A percentile compares a stretch with the other conserved stretches of the same genome.
Evolutionary conservation across 805 yeast species (phyloP).

Genomic region (Yamadazyma philogaea): DNA sequence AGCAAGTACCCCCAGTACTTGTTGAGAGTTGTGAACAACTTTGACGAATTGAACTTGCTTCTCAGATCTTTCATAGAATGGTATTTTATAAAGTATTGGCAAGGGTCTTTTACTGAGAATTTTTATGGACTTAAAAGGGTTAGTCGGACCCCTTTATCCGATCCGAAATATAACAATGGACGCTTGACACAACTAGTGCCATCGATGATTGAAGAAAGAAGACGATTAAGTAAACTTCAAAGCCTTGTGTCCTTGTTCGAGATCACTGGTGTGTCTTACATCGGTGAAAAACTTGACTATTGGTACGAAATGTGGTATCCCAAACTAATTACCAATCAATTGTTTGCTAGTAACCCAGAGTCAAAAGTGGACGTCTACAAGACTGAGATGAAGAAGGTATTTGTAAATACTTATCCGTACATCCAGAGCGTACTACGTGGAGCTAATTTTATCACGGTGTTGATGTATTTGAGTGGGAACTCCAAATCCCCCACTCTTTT

Average conservation of each 20-base stretch:
- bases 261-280: slow-evolving; percentile 63
- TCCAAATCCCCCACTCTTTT: slow-evolving; percentile 61
- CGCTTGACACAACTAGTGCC: slow-evolving; percentile 38
- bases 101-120: slow-evolving; percentile 84
- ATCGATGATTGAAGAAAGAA: slow-evolving; percentile 46
- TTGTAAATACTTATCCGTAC: slow-evolving; percentile 62
- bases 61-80: slow-evolving; percentile 67
- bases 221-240: slow-evolving; percentile 54
- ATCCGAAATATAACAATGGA: slow-evolving; percentile 25
- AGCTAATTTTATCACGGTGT: slow-evolving; percentile 53
- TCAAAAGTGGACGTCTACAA: slow-evolving; percentile 22
- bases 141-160: slow-evolving; percentile 33
- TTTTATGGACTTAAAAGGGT: slow-evolving; percentile 85
- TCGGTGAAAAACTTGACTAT: slow-evolving; percentile 64
- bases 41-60: slow-evolving; percentile 71
- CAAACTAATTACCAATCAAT: slow-evolving; percentile 49
- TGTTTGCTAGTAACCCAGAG: slow-evolving; percentile 20
- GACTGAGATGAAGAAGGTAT: slow-evolving; percentile 34
- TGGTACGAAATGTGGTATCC: slow-evolving; percentile 63
- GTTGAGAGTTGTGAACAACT: slow-evolving; percentile 57
- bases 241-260: slow-evolving; percentile 53
- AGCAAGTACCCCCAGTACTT: slow-evolving; percentile 70
- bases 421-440: slow-evolving; percentile 46
- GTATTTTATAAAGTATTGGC: slow-evolving; percentile 68
- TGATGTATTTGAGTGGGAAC: slow-evolving; percentile 65